Evolutionary conservation across 1,284 basidiomycete species (phyloP).

Genomic region (Boletus sp.): DNA sequence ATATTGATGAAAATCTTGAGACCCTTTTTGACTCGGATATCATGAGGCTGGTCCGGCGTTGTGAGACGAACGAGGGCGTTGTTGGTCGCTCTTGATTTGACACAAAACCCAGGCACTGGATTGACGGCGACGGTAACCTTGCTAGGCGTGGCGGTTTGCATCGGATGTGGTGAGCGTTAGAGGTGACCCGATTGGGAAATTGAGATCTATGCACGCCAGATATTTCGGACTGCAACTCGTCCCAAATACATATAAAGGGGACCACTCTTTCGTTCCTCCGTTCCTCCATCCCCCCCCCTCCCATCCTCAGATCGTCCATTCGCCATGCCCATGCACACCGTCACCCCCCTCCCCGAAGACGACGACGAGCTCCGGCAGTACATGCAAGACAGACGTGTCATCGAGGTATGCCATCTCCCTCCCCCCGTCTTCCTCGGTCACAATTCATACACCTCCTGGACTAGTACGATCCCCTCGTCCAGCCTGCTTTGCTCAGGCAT

Average conservation of each 20-base stretch:
- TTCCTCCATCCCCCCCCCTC: background rate
- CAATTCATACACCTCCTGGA: background rate
- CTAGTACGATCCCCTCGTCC: slow-evolving; percentile 90
- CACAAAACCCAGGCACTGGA: slow-evolving; percentile 32
- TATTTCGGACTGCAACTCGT: too few relatives aligned
- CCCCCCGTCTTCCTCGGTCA: background rate
- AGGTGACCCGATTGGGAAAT: slow-evolving; percentile 10
- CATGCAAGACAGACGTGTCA: slow-evolving; percentile 73
- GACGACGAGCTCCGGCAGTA: slow-evolving; percentile 58
- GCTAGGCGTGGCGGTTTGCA: slow-evolving; percentile 20
- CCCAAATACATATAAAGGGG: slow-evolving; percentile 30
- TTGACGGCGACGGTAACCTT: slow-evolving; percentile 22
- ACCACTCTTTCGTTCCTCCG: background rate
- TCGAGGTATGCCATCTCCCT: slow-evolving; percentile 57
- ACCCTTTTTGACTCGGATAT: slow-evolving; percentile 38
- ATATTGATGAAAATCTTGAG: slow-evolving; percentile 71
- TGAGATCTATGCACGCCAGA: slow-evolving; percentile 8
- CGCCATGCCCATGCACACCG: slow-evolving; percentile 33
- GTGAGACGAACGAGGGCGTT: slow-evolving; percentile 16
- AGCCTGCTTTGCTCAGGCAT: slow-evolving; percentile 84
- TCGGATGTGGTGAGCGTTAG: too few relatives aligned
- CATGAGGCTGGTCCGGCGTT: slow-evolving; percentile 5
- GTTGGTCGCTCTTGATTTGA: slow-evolving; percentile 27
- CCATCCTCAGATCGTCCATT: background rate
- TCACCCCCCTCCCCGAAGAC: slow-evolving; percentile 63